Conservation (phyloP, 768 basidiomycete species). For the Suillus placidus region DNA sequence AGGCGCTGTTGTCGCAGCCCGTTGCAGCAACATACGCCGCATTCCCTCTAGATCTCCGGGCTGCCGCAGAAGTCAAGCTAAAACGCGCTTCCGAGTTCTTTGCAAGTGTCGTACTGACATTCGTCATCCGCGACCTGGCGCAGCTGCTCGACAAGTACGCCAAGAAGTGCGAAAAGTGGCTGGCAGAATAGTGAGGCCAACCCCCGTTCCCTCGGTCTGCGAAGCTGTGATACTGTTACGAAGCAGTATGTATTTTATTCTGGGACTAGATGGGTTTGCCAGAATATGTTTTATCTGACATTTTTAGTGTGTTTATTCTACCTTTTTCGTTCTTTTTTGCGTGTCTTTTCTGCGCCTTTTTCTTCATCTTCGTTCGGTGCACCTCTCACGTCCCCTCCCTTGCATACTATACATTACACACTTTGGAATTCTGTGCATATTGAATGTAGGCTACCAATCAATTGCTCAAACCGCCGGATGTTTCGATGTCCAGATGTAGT, state of each 20-base stretch:
- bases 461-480: constrained; percentile 1
- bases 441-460: constrained; percentile 19
- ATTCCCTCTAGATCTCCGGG: constrained; percentile 65
- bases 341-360: constrained; percentile 16
- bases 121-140: constrained; percentile 86
- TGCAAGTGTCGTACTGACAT: constrained; percentile 83
- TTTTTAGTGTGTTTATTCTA: constrained; percentile 13
- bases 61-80: constrained; percentile 70
- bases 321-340: constrained; percentile 16
- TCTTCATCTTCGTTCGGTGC: constrained; percentile 11
- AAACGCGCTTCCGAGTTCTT: constrained; percentile 91
- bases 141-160: constrained; percentile 90
- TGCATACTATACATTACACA: constrained; percentile 27
- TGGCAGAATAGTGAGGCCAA: constrained; percentile 61
- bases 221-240: constrained; percentile 30
- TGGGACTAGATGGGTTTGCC: constrained; percentile 35
- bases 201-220: constrained; percentile 19
- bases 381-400: constrained; percentile 20
- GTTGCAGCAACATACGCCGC: constrained; percentile 72
- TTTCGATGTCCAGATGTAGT: constrained; percentile 3
- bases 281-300: constrained; percentile 30
- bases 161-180: constrained; percentile 92
- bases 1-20: constrained; percentile 67
- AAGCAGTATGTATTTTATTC: constrained; percentile 37
- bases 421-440: constrained; percentile 25